These are phyloP conservation scores for Paecilomyces fulvus DNA, from an alignment of 2,329 filamentous ascomycete species.

Conservation along the genomic window DNA sequence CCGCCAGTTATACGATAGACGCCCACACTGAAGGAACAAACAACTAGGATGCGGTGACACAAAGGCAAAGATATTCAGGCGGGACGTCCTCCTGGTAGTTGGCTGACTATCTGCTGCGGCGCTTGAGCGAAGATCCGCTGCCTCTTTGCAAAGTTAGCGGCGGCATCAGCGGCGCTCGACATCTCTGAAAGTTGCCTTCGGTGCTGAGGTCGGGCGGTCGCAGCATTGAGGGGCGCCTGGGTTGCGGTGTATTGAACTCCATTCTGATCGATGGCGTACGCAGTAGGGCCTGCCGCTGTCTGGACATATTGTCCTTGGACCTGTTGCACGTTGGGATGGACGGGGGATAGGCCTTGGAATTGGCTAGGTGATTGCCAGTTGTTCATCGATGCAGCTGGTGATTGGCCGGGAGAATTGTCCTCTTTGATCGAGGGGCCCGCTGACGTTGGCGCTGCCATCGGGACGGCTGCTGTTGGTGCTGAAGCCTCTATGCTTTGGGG, in stretches of 20 bases:
- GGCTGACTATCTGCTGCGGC: slow-evolving; percentile 38
- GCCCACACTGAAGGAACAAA: slow-evolving; percentile 8
- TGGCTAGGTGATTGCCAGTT: slow-evolving; percentile 58
- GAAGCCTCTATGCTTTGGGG: slow-evolving; percentile 46
- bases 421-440: slow-evolving; percentile 51
- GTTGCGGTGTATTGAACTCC: slow-evolving; percentile 32
- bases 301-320: slow-evolving; percentile 36
- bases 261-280: slow-evolving; percentile 32
- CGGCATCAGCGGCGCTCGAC: slow-evolving; percentile 44
- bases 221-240: slow-evolving; percentile 25
- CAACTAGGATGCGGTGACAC: slow-evolving; percentile 5
- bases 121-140: slow-evolving; percentile 48
- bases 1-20: background rate
- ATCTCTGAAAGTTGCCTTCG: slow-evolving; percentile 55
- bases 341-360: slow-evolving; percentile 50
- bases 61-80: slow-evolving; percentile 11
- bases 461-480: slow-evolving; percentile 27
- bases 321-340: slow-evolving; percentile 39
- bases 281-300: slow-evolving; percentile 27
- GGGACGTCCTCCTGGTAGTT: slow-evolving; percentile 41
- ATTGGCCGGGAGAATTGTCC: slow-evolving; percentile 55
- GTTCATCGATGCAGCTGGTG: slow-evolving; percentile 48
- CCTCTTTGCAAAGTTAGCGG: slow-evolving; percentile 47
- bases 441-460: slow-evolving; percentile 42
- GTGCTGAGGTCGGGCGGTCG: slow-evolving; percentile 33